Percentiles rank a stretch among this genome's conserved stretches.
Evolutionary conservation across 352 stramenopile genomes (phyloP).

Genomic region (Phytophthora fragariae): DNA sequence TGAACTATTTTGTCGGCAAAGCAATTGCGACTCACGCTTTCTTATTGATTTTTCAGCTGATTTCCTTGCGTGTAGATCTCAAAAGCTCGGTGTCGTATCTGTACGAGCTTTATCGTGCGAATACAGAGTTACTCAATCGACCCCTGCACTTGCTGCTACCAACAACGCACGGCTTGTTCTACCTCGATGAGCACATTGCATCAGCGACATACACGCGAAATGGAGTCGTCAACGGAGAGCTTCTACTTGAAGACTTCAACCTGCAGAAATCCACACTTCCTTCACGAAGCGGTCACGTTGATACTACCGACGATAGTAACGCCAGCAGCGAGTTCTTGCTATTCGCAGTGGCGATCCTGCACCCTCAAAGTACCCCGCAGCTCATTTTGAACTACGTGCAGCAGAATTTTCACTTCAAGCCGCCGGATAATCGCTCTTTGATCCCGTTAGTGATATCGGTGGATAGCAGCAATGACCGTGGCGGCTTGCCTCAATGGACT

Average conservation of each 20-base stretch:
- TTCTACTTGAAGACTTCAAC: slow-evolving; percentile 78
- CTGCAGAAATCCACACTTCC: slow-evolving; percentile 35
- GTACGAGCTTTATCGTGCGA: slow-evolving; percentile 82
- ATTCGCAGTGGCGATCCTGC: slow-evolving; percentile 73
- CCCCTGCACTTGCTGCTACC: slow-evolving; percentile 74
- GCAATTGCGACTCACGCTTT: not conserved
- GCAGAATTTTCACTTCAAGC: slow-evolving; percentile 76
- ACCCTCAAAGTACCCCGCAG: slow-evolving; percentile 57
- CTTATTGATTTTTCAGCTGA: slow-evolving; percentile 40
- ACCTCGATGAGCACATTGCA: slow-evolving; percentile 69
- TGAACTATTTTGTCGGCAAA: not conserved
- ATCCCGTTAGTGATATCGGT: slow-evolving; percentile 19
- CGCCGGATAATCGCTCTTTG: slow-evolving; percentile 33
- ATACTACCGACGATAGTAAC: slow-evolving; percentile 2
- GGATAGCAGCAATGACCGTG: slow-evolving; percentile 26
- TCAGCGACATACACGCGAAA: slow-evolving; percentile 66
- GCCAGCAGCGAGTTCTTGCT: slow-evolving; percentile 62
- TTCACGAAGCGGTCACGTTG: slow-evolving; percentile 4
- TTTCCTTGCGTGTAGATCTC: slow-evolving; percentile 67
- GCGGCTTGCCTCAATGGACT: slow-evolving; percentile 25
- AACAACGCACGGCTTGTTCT: slow-evolving; percentile 73
- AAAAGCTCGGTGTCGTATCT: slow-evolving; percentile 65
- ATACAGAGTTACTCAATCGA: slow-evolving; percentile 62
- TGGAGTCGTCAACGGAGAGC: slow-evolving; percentile 71
- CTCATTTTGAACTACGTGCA: slow-evolving; percentile 74